phyloP scores from a whole-genome alignment of 805 yeast genomes.

The Suhomyces kilbournensis region DNA sequence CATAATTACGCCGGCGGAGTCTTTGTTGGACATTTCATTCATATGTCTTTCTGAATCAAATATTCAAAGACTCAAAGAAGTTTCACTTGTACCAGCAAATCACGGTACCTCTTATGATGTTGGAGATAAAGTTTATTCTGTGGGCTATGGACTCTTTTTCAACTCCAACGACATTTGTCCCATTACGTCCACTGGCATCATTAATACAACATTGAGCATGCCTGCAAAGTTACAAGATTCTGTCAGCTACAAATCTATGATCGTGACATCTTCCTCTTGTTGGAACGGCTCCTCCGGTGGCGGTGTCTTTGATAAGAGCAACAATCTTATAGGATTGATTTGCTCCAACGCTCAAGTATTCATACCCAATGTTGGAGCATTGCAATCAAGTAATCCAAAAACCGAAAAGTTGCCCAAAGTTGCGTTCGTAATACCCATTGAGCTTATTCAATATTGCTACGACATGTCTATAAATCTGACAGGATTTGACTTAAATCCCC shows the following conservation, averaged over 20 bases:
- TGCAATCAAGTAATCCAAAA: slow-evolving; percentile 3
- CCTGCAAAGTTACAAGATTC: neutral
- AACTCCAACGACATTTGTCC: slow-evolving; percentile 21
- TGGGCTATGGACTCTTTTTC: slow-evolving; percentile 43
- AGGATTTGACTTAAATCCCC: slow-evolving; percentile 8
- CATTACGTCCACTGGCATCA: slow-evolving; percentile 29
- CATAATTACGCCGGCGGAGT: slow-evolving; percentile 28
- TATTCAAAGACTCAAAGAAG: neutral
- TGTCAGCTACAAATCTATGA: slow-evolving; percentile 13
- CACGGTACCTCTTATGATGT: slow-evolving; percentile 1
- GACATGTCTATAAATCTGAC: neutral
- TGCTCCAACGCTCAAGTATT: slow-evolving; percentile 44
- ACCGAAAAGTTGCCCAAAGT: slow-evolving; percentile 32
- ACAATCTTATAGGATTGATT: slow-evolving; percentile 38
- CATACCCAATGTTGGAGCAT: slow-evolving; percentile 14
- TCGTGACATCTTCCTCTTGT: slow-evolving; percentile 41
- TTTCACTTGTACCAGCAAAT: neutral
- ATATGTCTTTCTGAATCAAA: slow-evolving; percentile 19
- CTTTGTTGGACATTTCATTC: slow-evolving; percentile 37
- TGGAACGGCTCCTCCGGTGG: slow-evolving; percentile 56
- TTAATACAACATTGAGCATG: slow-evolving; percentile 15
- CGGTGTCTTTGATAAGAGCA: slow-evolving; percentile 27
- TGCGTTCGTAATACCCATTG: slow-evolving; percentile 32
- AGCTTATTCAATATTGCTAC: slow-evolving; percentile 26
- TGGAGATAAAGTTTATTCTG: slow-evolving; percentile 26